A percentile compares a stretch with the other conserved stretches of the same genome.
Evolutionary conservation across 495 filamentous ascomycete genomes (phyloP).

Genomic region (Xylaria bambusicola): DNA sequence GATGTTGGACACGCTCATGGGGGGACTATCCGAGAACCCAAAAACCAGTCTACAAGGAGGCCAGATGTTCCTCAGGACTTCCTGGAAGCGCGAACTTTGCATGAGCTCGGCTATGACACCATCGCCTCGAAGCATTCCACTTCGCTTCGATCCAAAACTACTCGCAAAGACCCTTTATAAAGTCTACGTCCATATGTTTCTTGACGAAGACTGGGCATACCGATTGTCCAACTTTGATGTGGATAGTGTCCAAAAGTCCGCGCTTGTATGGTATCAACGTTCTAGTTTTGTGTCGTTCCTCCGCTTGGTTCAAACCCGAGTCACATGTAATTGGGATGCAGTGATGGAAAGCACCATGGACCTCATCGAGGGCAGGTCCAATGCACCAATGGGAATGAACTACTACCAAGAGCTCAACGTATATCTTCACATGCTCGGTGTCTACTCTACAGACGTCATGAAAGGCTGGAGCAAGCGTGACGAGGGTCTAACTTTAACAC

Average conservation of each 20-base stretch:
- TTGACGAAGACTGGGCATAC: slow-evolving; percentile 1
- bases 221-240: background rate
- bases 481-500: no score
- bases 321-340: slow-evolving; percentile 11
- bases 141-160: background rate
- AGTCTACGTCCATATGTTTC: slow-evolving; percentile 30
- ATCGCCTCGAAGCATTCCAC: slow-evolving; percentile 14
- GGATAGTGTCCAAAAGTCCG: background rate
- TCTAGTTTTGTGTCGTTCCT: slow-evolving; percentile 38
- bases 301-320: slow-evolving; percentile 20
- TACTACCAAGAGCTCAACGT: no score
- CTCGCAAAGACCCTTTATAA: slow-evolving; percentile 13
- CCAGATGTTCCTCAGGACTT: slow-evolving; percentile 28
- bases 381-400: no score
- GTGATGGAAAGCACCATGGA: slow-evolving; percentile 22
- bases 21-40: slow-evolving; percentile 13
- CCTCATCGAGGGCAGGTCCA: slow-evolving; percentile 17
- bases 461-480: no score
- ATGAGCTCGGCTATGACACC: slow-evolving; percentile 15
- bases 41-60: slow-evolving; percentile 16
- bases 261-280: slow-evolving; percentile 33
- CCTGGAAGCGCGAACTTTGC: slow-evolving; percentile 20
- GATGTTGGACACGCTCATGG: slow-evolving; percentile 3
- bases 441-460: no score
- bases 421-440: no score